Conservation (phyloP, 1,139 yeast genomes). For the Lodderomyces orthopsilosis region DNA sequence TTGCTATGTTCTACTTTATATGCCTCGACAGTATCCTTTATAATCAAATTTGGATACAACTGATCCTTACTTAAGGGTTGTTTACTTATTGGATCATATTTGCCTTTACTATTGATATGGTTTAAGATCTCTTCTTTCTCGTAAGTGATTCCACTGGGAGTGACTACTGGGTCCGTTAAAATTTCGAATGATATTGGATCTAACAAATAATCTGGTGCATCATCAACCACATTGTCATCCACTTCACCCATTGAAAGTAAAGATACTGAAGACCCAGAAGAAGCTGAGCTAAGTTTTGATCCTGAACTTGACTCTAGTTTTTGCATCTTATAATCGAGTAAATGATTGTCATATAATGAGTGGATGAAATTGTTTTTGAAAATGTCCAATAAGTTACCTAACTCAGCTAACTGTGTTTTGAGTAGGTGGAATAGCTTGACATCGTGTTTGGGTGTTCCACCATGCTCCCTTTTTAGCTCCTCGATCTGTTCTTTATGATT, state of each 20-base stretch:
- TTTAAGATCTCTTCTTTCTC: conserved; percentile 28
- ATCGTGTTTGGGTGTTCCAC: conserved; percentile 15
- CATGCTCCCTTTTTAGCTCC: conserved; percentile 14
- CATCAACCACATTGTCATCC: conserved; percentile 14
- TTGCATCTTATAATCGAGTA: conserved; percentile 5
- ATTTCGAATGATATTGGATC: conserved; percentile 50
- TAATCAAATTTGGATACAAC: conserved; percentile 41
- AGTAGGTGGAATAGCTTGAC: conserved; percentile 17
- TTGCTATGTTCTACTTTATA: conserved; percentile 13
- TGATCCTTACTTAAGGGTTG: conserved; percentile 34
- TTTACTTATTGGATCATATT: conserved; percentile 24
- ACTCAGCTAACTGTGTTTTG: conserved; percentile 20
- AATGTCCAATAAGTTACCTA: conserved; percentile 20
- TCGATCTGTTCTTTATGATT: conserved; percentile 18
- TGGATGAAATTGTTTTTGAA: conserved; percentile 21
- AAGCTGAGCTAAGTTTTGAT: conserved; percentile 4
- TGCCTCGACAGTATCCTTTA: conserved; percentile 39
- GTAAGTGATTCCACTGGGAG: conserved; percentile 49
- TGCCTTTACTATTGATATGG: conserved; percentile 16
- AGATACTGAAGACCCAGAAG: conserved; percentile 5
- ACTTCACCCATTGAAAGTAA: conserved; percentile 5
- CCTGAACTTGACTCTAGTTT: conserved; percentile 3
- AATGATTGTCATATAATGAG: conserved; percentile 12
- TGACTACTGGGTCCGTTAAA: conserved; percentile 47
- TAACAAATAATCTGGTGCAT: conserved; percentile 41